phyloP scores from a whole-genome alignment of 2,329 filamentous ascomycete genomes.

The Rhinocladiella similis region DNA sequence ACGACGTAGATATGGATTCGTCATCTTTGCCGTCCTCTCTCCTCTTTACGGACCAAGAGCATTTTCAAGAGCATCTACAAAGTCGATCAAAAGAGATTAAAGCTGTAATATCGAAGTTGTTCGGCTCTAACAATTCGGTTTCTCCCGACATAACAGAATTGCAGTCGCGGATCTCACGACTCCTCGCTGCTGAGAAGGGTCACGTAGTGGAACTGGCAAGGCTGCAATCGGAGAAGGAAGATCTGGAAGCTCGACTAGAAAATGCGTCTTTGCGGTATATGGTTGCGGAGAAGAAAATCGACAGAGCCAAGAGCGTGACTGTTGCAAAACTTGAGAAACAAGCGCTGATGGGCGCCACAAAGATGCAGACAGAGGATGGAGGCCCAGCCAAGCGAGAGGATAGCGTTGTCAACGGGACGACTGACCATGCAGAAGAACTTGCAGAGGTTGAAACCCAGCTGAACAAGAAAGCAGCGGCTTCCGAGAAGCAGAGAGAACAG shows the following conservation, averaged over 20 bases:
- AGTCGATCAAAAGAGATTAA: slow-evolving; percentile 76
- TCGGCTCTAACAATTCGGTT: slow-evolving; percentile 48
- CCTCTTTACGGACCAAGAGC: slow-evolving; percentile 55
- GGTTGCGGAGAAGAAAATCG: slow-evolving; percentile 91
- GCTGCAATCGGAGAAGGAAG: slow-evolving; percentile 75
- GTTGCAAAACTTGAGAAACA: slow-evolving; percentile 92
- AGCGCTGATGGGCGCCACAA: slow-evolving; percentile 67
- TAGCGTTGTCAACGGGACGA: slow-evolving; percentile 56
- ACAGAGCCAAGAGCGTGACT: slow-evolving; percentile 82
- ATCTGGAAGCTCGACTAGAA: slow-evolving; percentile 82
- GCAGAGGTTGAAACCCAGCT: slow-evolving; percentile 73
- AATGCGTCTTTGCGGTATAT: slow-evolving; percentile 87
- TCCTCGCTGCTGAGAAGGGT: slow-evolving; percentile 81
- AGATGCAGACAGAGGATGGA: slow-evolving; percentile 46
- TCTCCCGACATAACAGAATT: slow-evolving; percentile 70
- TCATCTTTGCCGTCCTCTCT: slow-evolving; percentile 53
- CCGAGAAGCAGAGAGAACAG: slow-evolving; percentile 84
- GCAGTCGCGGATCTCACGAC: slow-evolving; percentile 70
- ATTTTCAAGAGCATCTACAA: slow-evolving; percentile 77
- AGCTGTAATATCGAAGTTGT: slow-evolving; percentile 69
- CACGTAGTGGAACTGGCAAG: slow-evolving; percentile 75
- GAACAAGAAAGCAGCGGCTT: slow-evolving; percentile 73
- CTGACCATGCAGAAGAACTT: slow-evolving; percentile 55
- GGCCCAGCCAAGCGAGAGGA: slow-evolving; percentile 52
- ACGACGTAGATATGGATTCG: slow-evolving; percentile 31